Percentiles rank a stretch among this genome's conserved stretches.
Evolutionary conservation across 2,329 filamentous ascomycete species (phyloP).

Genomic region (Xylariaceae sp.): DNA sequence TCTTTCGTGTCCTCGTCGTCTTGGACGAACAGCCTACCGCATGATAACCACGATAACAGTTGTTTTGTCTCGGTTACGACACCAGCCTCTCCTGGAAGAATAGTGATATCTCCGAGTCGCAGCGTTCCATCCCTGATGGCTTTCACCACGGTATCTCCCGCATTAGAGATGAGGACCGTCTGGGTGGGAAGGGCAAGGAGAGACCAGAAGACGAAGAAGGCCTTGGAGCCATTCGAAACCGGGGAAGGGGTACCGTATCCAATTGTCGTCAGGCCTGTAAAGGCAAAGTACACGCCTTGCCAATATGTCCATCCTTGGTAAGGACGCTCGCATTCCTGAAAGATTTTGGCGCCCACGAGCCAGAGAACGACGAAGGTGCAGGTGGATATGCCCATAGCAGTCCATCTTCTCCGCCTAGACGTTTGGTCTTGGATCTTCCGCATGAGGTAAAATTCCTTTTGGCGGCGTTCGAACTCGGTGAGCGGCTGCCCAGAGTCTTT

Average conservation of each 20-base stretch:
- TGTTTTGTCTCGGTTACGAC: slow-evolving; percentile 39
- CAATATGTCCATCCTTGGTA: slow-evolving; percentile 68
- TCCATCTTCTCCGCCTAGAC: slow-evolving; percentile 62
- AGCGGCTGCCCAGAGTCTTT: slow-evolving; percentile 9
- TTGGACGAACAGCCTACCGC: slow-evolving; percentile 34
- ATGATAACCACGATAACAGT: slow-evolving; percentile 33
- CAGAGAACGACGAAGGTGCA: slow-evolving; percentile 66
- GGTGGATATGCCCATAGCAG: slow-evolving; percentile 60
- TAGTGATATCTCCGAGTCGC: slow-evolving; percentile 50
- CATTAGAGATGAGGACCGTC: slow-evolving; percentile 77
- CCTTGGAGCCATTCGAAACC: slow-evolving; percentile 66
- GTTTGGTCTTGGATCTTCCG: slow-evolving; percentile 66
- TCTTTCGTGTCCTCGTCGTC: slow-evolving; percentile 21
- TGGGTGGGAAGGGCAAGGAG: slow-evolving; percentile 79
- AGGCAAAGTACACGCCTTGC: slow-evolving; percentile 76
- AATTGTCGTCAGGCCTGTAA: slow-evolving; percentile 74
- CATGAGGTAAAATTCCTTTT: slow-evolving; percentile 72
- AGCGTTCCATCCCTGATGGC: slow-evolving; percentile 48
- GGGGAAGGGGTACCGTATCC: slow-evolving; percentile 80
- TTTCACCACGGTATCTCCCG: slow-evolving; percentile 75
- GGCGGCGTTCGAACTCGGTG: slow-evolving; percentile 52
- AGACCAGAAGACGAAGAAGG: slow-evolving; percentile 93
- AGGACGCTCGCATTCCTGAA: slow-evolving; percentile 44
- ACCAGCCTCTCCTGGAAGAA: slow-evolving; percentile 49
- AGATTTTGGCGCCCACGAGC: slow-evolving; percentile 72